Percentiles rank a stretch among this genome's conserved stretches.
phyloP scores from a whole-genome alignment of 129 eudicot species.

The Lactuca saligna region DNA sequence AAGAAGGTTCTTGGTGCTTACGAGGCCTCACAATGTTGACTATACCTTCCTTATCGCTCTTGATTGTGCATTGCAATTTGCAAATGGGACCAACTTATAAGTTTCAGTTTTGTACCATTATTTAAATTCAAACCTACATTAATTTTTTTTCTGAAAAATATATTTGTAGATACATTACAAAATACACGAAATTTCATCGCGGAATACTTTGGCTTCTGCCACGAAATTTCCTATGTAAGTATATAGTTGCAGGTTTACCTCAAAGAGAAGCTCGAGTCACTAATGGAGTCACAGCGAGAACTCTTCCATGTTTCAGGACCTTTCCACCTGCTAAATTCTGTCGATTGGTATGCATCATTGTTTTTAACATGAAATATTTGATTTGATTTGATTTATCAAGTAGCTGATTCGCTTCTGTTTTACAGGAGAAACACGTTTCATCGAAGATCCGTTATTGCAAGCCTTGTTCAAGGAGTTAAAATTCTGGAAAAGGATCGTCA shows the following conservation, averaged over 20 bases:
- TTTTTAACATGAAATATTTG: neutral
- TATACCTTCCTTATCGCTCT: too few relatives aligned
- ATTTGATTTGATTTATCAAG: neutral
- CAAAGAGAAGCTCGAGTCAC: neutral
- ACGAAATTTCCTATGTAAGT: neutral
- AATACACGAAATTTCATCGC: too few relatives aligned
- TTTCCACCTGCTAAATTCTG: slow-evolving; percentile 22
- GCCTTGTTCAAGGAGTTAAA: slow-evolving; percentile 64
- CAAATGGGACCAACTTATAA: neutral
- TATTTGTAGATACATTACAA: neutral
- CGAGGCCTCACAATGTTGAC: too few relatives aligned
- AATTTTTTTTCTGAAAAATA: too few relatives aligned
- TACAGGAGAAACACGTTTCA: slow-evolving; percentile 59
- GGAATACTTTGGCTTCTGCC: neutral
- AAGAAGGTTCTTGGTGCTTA: too few relatives aligned
- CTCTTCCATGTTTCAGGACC: slow-evolving; percentile 33
- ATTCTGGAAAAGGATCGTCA: slow-evolving; percentile 62
- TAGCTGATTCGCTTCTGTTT: neutral
- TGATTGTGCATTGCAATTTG: neutral
- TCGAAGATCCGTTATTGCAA: slow-evolving; percentile 67
- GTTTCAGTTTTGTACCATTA: neutral
- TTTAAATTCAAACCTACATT: neutral
- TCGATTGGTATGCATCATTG: slow-evolving; percentile 21
- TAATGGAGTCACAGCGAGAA: slow-evolving; percentile 22
- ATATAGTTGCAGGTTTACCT: neutral